These are phyloP conservation scores for Gossypium davidsonii DNA, from an alignment of 441 rosid genomes.

Conservation along the genomic window DNA sequence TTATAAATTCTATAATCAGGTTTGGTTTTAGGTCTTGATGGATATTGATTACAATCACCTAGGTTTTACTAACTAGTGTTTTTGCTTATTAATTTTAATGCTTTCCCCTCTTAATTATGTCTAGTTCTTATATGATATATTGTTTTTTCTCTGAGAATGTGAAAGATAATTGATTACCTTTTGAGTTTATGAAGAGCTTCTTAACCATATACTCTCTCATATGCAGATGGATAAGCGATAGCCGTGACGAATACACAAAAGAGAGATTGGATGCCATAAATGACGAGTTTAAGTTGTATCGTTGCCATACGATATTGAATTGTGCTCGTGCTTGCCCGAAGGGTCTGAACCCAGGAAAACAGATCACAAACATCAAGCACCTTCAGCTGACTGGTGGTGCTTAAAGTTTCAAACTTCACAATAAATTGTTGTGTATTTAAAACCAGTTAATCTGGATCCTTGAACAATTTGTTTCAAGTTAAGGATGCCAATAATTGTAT, in stretches of 20 bases:
- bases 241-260: constrained; percentile 84
- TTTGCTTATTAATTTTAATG: not conserved
- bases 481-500: not conserved
- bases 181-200: not conserved
- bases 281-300: constrained; percentile 87
- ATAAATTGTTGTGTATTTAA: constrained; percentile 12
- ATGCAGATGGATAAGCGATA: constrained; percentile 91
- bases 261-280: constrained; percentile 75
- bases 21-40: not conserved
- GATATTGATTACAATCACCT: not conserved
- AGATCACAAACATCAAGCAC: constrained; percentile 71
- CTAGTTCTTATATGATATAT: not conserved
- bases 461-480: not conserved
- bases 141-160: not conserved
- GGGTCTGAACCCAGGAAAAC: constrained; percentile 92
- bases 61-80: not conserved
- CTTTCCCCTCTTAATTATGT: not conserved
- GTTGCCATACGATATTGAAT: constrained; percentile 92
- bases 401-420: constrained; percentile 10
- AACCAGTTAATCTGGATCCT: constrained; percentile 10
- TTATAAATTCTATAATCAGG: not conserved
- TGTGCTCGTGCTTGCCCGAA: constrained; percentile 96
- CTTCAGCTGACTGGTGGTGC: constrained; percentile 40
- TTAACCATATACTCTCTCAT: not conserved
- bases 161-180: not conserved